Evolutionary conservation across 495 filamentous ascomycete genomes (phyloP).

Genomic region (Penicillium lividum): DNA sequence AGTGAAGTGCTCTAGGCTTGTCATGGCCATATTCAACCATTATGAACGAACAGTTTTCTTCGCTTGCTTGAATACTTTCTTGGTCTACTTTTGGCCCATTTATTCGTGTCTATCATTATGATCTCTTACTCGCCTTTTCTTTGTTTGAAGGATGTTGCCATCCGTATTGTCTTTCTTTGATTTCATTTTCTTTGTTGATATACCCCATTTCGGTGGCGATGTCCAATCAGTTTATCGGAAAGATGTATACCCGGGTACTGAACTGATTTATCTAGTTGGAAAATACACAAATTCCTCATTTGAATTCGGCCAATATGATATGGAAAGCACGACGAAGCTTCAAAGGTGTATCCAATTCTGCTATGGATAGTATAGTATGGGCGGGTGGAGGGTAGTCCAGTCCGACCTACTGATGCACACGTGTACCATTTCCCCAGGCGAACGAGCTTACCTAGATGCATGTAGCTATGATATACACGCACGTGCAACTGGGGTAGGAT

Average conservation of each 20-base stretch:
- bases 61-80: background rate
- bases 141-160: background rate
- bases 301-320: too few species aligned
- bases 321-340: too few species aligned
- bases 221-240: background rate
- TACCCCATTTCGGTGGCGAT: slow-evolving; percentile 2
- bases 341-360: too few species aligned
- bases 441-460: too few species aligned
- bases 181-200: background rate
- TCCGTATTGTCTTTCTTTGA: background rate
- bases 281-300: background rate
- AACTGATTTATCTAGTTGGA: background rate
- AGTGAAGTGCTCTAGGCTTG: slow-evolving; percentile 17
- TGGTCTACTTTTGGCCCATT: background rate
- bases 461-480: too few species aligned
- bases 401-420: too few species aligned
- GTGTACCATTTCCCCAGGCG: too few species aligned
- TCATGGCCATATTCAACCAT: background rate
- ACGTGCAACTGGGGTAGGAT: too few species aligned
- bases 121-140: background rate
- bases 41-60: background rate
- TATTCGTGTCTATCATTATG: background rate
- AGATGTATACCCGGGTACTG: background rate
- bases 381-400: too few species aligned
- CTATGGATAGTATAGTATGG: too few species aligned